Evolutionary conservation across 371 early-diverging fungal genomes (phyloP).

Genomic region (Dentiscutata heterogama): DNA sequence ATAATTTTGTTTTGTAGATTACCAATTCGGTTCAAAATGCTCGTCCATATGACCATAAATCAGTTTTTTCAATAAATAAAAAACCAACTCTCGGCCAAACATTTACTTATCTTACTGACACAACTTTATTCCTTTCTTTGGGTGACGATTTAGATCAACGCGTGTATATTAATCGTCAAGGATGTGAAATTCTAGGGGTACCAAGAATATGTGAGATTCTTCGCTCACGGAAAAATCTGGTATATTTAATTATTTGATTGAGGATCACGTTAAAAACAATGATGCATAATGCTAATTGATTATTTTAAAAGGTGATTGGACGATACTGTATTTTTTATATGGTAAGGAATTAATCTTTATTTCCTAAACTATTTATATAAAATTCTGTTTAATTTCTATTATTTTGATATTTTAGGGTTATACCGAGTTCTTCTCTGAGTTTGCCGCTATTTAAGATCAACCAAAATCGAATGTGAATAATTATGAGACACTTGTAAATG

Average conservation of each 20-base stretch:
- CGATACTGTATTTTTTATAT: background rate
- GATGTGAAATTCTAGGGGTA: background rate
- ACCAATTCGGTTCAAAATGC: background rate
- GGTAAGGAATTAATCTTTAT: background rate
- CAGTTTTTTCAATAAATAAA: slow-evolving; percentile 26
- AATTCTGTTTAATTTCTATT: background rate
- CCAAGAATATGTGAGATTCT: slow-evolving; percentile 35
- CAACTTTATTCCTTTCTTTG: slow-evolving; percentile 20
- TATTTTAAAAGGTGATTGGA: background rate
- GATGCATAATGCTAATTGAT: background rate
- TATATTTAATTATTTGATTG: slow-evolving; percentile 1
- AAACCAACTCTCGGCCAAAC: slow-evolving; percentile 35
- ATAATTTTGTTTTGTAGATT: background rate
- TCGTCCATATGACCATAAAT: slow-evolving; percentile 7
- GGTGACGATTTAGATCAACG: background rate
- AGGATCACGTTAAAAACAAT: background rate
- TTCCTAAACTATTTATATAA: background rate
- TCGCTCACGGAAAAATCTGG: background rate
- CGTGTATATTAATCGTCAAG: slow-evolving; percentile 32
- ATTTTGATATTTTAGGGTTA: background rate
- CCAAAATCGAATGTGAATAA: too few relatives aligned
- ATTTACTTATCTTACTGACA: slow-evolving; percentile 23
- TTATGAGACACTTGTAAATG: too few relatives aligned
- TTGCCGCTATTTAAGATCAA: background rate
- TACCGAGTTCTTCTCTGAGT: background rate